Evolutionary conservation across 2,329 filamentous ascomycete species (phyloP).

Genomic region (Thielaviopsis musarum): DNA sequence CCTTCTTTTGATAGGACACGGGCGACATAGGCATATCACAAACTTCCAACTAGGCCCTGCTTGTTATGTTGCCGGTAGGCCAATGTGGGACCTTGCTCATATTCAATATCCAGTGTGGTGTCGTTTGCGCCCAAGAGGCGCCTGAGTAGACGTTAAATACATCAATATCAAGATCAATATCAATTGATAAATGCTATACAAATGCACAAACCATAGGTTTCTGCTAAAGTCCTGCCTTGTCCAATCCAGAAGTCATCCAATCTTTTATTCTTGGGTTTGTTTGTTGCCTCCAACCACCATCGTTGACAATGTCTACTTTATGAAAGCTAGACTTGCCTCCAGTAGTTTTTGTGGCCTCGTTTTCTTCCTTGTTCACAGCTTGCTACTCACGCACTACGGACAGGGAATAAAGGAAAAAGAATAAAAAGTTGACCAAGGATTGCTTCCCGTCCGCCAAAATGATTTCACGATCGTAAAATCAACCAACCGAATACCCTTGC

Average conservation of each 20-base stretch:
- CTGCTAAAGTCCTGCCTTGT: background rate
- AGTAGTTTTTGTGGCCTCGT: background rate
- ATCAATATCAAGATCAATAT: no score
- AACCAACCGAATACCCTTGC: background rate
- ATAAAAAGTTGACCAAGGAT: background rate
- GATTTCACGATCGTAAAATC: background rate
- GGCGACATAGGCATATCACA: no score
- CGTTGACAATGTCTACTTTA: background rate
- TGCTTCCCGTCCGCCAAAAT: background rate
- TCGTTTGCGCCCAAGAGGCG: no score
- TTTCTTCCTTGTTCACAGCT: background rate
- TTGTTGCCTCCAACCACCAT: background rate
- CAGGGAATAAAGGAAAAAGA: background rate
- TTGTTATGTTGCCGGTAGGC: no score
- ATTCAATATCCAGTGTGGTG: no score
- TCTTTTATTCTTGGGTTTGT: background rate
- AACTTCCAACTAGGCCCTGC: no score
- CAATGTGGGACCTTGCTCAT: no score
- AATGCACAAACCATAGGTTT: background rate
- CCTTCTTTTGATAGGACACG: no score
- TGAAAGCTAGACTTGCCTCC: background rate
- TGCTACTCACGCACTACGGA: background rate
- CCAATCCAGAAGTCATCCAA: background rate
- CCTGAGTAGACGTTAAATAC: no score
- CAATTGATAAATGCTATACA: no score